Conservation (phyloP, 176 grass and related monocot genomes). For the Elymus sibiricus region DNA sequence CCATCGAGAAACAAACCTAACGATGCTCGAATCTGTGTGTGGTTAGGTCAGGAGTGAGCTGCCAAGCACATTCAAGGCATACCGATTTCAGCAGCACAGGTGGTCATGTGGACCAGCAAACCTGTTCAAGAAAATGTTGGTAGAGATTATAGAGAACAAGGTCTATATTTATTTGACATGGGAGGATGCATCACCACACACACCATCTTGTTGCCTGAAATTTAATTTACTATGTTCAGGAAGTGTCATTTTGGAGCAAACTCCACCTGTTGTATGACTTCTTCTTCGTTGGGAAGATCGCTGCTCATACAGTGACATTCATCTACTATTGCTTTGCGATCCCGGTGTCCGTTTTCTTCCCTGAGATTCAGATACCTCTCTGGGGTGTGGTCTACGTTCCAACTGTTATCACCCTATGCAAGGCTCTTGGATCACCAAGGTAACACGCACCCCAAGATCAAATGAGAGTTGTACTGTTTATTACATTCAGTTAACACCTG, state of each 20-base stretch:
- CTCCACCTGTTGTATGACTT: conserved; percentile 80
- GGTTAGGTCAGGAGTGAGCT: conserved; percentile 86
- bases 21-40: neutral
- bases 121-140: conserved; percentile 81
- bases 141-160: conserved; percentile 57
- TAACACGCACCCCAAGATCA: conserved; percentile 6
- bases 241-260: conserved; percentile 64
- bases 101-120: conserved; percentile 97
- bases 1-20: conserved; percentile 7
- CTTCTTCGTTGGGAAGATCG: conserved; percentile 70
- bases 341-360: conserved; percentile 61
- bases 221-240: conserved; percentile 27
- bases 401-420: conserved; percentile 71
- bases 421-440: conserved; percentile 83
- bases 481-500: conserved; percentile 3
- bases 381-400: conserved; percentile 50
- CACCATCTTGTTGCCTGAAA: conserved; percentile 17
- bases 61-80: conserved; percentile 93
- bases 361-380: conserved; percentile 64
- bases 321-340: conserved; percentile 68
- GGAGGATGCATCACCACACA: too few species aligned
- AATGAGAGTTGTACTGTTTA: neutral
- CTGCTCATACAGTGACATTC: conserved; percentile 73
- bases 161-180: conserved; percentile 19
- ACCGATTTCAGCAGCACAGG: conserved; percentile 84